phyloP scores from a whole-genome alignment of 495 filamentous ascomycete genomes.

The Podospora pseudoanserina region DNA sequence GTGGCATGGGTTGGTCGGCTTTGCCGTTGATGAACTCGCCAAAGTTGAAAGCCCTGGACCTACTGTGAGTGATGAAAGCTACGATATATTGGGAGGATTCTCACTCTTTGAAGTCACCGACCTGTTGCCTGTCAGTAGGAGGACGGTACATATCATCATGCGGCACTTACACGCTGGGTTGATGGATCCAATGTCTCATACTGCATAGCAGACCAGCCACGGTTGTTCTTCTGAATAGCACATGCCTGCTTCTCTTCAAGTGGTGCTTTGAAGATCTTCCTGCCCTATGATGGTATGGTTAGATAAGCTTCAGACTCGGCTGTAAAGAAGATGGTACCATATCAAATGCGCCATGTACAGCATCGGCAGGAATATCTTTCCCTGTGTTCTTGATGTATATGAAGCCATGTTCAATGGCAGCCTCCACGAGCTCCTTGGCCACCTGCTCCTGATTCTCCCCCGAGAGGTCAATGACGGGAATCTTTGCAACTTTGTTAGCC shows the following conservation, averaged over 20 bases:
- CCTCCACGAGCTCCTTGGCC: slow-evolving; percentile 71
- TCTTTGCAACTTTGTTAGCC: slow-evolving; percentile 48
- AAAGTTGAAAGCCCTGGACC: slow-evolving; percentile 83
- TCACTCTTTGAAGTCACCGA: slow-evolving; percentile 92
- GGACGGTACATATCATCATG: background rate
- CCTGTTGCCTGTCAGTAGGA: slow-evolving; percentile 41
- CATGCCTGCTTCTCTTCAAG: slow-evolving; percentile 68
- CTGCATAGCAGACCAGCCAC: slow-evolving; percentile 87
- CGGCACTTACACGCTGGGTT: slow-evolving; percentile 63
- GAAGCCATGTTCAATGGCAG: slow-evolving; percentile 78
- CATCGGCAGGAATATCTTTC: slow-evolving; percentile 59
- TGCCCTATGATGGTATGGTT: slow-evolving; percentile 51
- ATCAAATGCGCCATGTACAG: slow-evolving; percentile 71
- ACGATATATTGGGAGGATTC: slow-evolving; percentile 9
- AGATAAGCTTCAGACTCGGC: background rate
- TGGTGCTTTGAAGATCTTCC: slow-evolving; percentile 71
- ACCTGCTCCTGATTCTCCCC: slow-evolving; percentile 51
- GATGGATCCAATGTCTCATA: slow-evolving; percentile 82
- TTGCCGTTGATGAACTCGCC: slow-evolving; percentile 68
- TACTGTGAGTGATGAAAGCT: background rate
- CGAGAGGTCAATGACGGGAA: slow-evolving; percentile 80
- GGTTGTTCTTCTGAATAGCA: slow-evolving; percentile 72
- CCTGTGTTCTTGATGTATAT: slow-evolving; percentile 74
- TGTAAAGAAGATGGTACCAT: slow-evolving; percentile 50
- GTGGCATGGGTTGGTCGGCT: slow-evolving; percentile 76